A percentile compares a stretch with the other conserved stretches of the same genome.
phyloP scores from a whole-genome alignment of 495 filamentous ascomycete species.

The Xylaria scruposa region DNA sequence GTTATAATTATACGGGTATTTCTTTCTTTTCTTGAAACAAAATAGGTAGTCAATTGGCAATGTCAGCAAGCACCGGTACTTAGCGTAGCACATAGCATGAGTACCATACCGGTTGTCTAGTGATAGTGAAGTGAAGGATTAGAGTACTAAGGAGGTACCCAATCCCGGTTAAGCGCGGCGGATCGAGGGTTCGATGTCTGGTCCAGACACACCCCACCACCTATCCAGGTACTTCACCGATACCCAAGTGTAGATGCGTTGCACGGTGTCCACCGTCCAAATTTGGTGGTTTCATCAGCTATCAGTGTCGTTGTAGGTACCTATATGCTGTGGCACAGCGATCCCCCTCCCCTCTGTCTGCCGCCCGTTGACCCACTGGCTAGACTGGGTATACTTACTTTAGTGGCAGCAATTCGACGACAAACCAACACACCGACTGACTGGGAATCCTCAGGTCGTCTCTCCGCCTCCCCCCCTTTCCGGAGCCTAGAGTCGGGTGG shows the following conservation, averaged over 20 bases:
- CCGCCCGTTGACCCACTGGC: not conserved
- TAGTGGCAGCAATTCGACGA: not conserved
- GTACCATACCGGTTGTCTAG: not conserved
- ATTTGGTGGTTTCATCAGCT: not conserved
- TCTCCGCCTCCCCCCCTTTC: constrained; percentile 10
- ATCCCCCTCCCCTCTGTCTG: not conserved
- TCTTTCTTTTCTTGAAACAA: not conserved
- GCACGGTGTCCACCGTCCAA: not conserved
- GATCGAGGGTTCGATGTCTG: constrained; percentile 2
- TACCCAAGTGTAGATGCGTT: not conserved
- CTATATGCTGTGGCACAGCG: not conserved
- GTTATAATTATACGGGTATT: not conserved
- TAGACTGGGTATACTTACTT: not conserved
- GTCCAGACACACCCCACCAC: not conserved
- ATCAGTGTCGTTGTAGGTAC: not conserved
- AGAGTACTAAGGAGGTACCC: not conserved
- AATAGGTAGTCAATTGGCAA: not conserved
- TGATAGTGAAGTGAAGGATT: not conserved
- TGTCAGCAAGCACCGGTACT: not conserved
- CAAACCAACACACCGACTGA: constrained; percentile 5
- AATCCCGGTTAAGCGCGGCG: constrained; percentile 6
- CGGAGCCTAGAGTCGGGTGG: not conserved
- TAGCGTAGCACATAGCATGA: not conserved
- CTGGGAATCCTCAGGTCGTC: constrained; percentile 2
- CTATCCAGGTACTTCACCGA: not conserved